phyloP scores from a whole-genome alignment of 345 rosid genomes.

The Citrus inodora region DNA sequence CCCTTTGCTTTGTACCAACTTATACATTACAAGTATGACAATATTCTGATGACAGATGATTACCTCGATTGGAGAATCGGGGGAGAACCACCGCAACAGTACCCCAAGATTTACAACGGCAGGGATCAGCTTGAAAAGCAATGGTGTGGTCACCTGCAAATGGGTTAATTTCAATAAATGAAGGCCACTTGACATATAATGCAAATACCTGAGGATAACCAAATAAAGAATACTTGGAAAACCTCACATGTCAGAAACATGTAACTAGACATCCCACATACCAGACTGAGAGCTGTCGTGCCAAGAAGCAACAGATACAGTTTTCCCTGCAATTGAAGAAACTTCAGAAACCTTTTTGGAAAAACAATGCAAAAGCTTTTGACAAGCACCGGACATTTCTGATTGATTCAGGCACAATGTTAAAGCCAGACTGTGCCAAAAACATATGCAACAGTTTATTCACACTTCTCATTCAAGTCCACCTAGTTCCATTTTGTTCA shows the following conservation, averaged over 20 bases:
- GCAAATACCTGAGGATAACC: not conserved
- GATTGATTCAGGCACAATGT: not conserved
- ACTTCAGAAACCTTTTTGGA: not conserved
- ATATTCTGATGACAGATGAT: slow-evolving; percentile 1
- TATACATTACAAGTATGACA: not conserved
- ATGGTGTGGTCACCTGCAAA: slow-evolving; percentile 86
- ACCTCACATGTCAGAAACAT: not conserved
- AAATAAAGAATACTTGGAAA: not conserved
- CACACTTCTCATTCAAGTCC: not conserved
- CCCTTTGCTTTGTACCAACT: not conserved
- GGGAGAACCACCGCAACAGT: slow-evolving; percentile 82
- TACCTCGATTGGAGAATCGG: slow-evolving; percentile 79
- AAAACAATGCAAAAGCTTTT: not conserved
- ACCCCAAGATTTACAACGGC: slow-evolving; percentile 91
- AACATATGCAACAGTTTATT: not conserved
- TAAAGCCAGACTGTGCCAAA: not conserved
- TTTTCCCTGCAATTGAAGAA: slow-evolving; percentile 57
- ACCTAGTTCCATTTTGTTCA: not conserved
- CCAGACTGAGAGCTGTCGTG: slow-evolving; percentile 80
- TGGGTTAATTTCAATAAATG: not conserved
- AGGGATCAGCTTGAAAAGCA: slow-evolving; percentile 94
- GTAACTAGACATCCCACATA: slow-evolving; percentile 20
- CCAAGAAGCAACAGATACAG: slow-evolving; percentile 88
- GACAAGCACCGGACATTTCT: not conserved
- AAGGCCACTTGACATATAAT: not conserved